A percentile compares a stretch with the other conserved stretches of the same genome.
phyloP scores from a whole-genome alignment of 768 basidiomycete species.

The Lactarius tabidus region DNA sequence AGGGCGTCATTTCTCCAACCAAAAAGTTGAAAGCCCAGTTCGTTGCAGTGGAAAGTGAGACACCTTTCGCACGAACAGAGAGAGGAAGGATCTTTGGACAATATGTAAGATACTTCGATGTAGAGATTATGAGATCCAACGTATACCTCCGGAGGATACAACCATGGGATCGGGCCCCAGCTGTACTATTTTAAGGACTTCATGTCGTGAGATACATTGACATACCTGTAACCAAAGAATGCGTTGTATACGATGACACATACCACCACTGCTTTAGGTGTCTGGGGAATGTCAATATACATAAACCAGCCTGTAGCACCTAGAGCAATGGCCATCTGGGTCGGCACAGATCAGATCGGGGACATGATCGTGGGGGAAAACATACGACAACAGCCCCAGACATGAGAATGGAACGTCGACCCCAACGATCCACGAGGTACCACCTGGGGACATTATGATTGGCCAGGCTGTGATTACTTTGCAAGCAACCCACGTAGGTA shows the following conservation, averaged over 20 bases:
- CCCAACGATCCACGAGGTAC: constrained; percentile 92
- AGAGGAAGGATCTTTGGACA: constrained; percentile 79
- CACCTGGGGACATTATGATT: constrained; percentile 48
- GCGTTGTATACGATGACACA: constrained; percentile 94
- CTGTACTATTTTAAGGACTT: constrained; percentile 32
- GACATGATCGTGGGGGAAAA: background rate
- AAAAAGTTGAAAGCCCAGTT: constrained; percentile 84
- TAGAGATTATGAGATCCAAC: background rate
- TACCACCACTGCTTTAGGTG: constrained; percentile 81
- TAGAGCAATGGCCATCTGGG: constrained; percentile 77
- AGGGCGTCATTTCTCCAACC: constrained; percentile 84
- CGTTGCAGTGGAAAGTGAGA: constrained; percentile 89
- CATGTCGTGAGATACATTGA: constrained; percentile 6
- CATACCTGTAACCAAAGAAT: constrained; percentile 81
- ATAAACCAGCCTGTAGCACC: constrained; percentile 89
- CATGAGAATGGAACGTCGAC: constrained; percentile 80
- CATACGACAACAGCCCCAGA: constrained; percentile 77
- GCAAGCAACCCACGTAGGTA: constrained; percentile 65
- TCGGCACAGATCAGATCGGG: background rate
- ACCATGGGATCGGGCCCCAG: constrained; percentile 88
- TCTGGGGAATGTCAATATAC: constrained; percentile 81
- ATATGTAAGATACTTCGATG: constrained; percentile 11
- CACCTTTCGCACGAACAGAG: constrained; percentile 89
- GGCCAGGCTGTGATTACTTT: constrained; percentile 15
- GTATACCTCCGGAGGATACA: constrained; percentile 79